Base-by-base conservation (phyloP, 2,329 filamentous ascomycete species). In the Helotiales sp. region DNA sequence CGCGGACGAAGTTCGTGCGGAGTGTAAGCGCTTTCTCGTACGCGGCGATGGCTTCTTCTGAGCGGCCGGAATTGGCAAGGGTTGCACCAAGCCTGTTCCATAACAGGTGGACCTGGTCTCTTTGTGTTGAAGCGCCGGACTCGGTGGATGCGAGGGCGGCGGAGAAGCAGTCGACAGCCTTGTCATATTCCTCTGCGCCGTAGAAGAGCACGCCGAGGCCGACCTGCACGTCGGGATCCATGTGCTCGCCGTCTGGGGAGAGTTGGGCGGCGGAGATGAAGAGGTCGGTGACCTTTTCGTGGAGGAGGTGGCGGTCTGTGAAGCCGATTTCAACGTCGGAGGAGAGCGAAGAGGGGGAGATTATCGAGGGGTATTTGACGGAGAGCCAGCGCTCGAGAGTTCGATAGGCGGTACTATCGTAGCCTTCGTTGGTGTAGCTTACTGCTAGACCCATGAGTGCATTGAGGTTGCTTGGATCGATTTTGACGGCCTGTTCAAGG, bases 171-270 rank as follows among this genome's bases (percentile, higher is more conserved):
- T 99, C 96, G 43, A 99, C 95, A 0, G 96, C 96, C 82, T 99
- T 99, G 78, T 96, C 93, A 82, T 97, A 98, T 77, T 98, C 95
- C 80, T 99, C 96, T 32, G 93, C 93, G 61, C 95, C 96, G 81
- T 99, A 99, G 83, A 99, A 98, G 17, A 99, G 87, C 4, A 99
- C 96, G 40, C 96, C 96, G 1, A 99, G 86, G 0, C 96, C 96
- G 66, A 99, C 96, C 80, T 99, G 96, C 7, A 99, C 96, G 78
- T 99, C 96, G 0, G 96, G 96, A 76, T 99, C 96, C 92, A 99
- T 98, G 76, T 96, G 93, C 76, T 93, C 93, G 68, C 95, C 96
- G 58, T 93, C 90, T 0, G 96, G 96, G 32, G 93, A 96, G 58
- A 97, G 87, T 75, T 97, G 94, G 0, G 96, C 96, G 0, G 96